These are phyloP conservation scores for Echeveria elegans DNA, from an alignment of 164 flowering plant species.

Conservation along the genomic window DNA sequence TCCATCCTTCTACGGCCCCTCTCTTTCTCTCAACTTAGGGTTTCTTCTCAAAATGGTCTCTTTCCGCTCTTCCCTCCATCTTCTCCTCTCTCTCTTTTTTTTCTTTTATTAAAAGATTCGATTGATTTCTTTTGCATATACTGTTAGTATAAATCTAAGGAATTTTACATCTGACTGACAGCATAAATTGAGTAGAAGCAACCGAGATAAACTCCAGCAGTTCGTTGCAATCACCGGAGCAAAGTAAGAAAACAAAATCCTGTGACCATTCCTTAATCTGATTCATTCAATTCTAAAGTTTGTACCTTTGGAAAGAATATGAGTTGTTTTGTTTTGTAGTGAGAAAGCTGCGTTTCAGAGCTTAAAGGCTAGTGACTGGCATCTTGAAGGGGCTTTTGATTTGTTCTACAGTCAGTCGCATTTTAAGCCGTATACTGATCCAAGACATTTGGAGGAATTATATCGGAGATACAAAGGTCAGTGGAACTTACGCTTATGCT, in stretches of 20 bases:
- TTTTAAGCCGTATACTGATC: constrained; percentile 49
- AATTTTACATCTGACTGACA: constrained; percentile 18
- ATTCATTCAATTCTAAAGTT: neutral
- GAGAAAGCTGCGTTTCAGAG: constrained; percentile 76
- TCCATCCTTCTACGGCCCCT: neutral
- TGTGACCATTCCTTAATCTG: neutral
- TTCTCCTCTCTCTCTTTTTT: no score
- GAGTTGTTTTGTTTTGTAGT: constrained; percentile 28
- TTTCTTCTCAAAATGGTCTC: neutral
- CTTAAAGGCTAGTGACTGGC: constrained; percentile 85
- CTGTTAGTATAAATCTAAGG: neutral
- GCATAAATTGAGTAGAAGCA: constrained; percentile 79
- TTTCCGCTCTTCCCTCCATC: no score
- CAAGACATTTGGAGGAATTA: constrained; percentile 84
- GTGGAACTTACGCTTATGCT: neutral
- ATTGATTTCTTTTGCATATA: no score
- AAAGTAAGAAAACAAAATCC: constrained; percentile 37
- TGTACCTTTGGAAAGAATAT: no score
- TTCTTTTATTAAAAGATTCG: neutral
- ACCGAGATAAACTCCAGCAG: constrained; percentile 86
- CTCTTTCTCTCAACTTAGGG: neutral
- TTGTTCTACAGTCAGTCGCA: constrained; percentile 88
- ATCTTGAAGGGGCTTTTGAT: constrained; percentile 93
- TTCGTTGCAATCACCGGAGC: constrained; percentile 76
- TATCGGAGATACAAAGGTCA: constrained; percentile 84